Percentiles rank a stretch among this genome's conserved stretches.
Conservation (phyloP, 2,329 filamentous ascomycete species). For the Neoarthrinium moseri region DNA sequence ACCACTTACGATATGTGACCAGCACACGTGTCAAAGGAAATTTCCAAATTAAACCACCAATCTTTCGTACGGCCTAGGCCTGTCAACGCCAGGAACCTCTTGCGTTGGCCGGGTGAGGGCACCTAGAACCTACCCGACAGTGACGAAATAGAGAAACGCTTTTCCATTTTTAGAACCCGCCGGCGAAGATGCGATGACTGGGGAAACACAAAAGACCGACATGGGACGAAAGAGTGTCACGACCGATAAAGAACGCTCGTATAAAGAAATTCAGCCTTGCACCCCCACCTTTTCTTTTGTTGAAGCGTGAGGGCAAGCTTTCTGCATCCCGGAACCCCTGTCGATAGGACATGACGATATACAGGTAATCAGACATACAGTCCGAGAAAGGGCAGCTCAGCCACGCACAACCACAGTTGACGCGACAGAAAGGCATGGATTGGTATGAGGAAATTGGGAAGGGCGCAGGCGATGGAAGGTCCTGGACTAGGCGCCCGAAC, state of each 20-base stretch:
- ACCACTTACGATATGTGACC: not conserved
- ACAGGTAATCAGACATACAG: not conserved
- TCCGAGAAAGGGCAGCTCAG: not conserved
- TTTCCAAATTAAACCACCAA: not conserved
- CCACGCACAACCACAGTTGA: slow-evolving; percentile 1
- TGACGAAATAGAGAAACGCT: not conserved
- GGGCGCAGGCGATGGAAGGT: not conserved
- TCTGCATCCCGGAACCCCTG: not conserved
- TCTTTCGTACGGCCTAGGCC: not conserved
- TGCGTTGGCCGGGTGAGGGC: not conserved
- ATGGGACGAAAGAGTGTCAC: not conserved
- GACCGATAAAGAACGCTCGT: not conserved
- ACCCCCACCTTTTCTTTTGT: not conserved
- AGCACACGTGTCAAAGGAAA: not conserved
- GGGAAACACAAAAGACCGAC: slow-evolving; percentile 3
- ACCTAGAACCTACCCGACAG: not conserved
- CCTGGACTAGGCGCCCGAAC: not conserved
- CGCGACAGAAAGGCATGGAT: not conserved
- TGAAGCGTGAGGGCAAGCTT: not conserved
- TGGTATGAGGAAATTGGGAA: not conserved
- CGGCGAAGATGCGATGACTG: not conserved
- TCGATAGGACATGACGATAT: not conserved
- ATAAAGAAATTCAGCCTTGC: not conserved
- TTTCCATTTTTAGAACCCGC: not conserved
- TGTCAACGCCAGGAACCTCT: not conserved